These are phyloP conservation scores for Candolleomyces aberdarensis DNA, from an alignment of 768 basidiomycete species.

Conservation along the genomic window DNA sequence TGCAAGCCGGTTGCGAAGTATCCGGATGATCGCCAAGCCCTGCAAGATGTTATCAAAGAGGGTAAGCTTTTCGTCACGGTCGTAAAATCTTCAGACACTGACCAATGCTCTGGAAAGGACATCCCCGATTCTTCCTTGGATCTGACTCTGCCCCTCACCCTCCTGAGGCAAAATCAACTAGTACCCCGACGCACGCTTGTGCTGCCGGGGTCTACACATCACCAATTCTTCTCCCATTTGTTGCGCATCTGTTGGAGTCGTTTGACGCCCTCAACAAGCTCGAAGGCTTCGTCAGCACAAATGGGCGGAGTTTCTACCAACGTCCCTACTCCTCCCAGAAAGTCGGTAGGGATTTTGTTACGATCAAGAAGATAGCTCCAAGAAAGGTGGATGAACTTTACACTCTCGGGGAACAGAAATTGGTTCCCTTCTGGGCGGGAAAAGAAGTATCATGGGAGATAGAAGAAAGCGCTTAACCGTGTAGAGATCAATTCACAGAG, in stretches of 20 bases:
- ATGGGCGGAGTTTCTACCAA: conserved; percentile 82
- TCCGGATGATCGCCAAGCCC: conserved; percentile 84
- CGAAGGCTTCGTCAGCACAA: conserved; percentile 70
- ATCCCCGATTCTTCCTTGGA: conserved; percentile 95
- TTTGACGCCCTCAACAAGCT: conserved; percentile 84
- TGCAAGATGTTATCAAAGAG: conserved; percentile 72
- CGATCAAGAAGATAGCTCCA: conserved; percentile 38
- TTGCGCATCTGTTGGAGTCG: conserved; percentile 84
- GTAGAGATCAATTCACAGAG: background rate
- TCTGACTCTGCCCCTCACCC: conserved; percentile 97
- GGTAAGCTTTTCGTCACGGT: conserved; percentile 38
- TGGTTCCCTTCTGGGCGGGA: conserved; percentile 89
- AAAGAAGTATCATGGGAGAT: conserved; percentile 76
- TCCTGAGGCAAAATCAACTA: conserved; percentile 59
- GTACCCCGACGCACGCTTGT: conserved; percentile 69
- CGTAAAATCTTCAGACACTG: conserved; percentile 39
- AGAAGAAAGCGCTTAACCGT: conserved; percentile 12
- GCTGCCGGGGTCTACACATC: conserved; percentile 97
- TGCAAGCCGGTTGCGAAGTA: conserved; percentile 99
- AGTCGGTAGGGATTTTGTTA: conserved; percentile 30
- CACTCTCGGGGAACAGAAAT: conserved; percentile 42
- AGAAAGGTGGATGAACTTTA: conserved; percentile 49
- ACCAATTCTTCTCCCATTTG: conserved; percentile 85
- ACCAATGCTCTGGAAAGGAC: conserved; percentile 17
- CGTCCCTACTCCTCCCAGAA: conserved; percentile 24